These are phyloP conservation scores for Phialophora macrospora DNA, from an alignment of 2,329 filamentous ascomycete species.

Conservation along the genomic window DNA sequence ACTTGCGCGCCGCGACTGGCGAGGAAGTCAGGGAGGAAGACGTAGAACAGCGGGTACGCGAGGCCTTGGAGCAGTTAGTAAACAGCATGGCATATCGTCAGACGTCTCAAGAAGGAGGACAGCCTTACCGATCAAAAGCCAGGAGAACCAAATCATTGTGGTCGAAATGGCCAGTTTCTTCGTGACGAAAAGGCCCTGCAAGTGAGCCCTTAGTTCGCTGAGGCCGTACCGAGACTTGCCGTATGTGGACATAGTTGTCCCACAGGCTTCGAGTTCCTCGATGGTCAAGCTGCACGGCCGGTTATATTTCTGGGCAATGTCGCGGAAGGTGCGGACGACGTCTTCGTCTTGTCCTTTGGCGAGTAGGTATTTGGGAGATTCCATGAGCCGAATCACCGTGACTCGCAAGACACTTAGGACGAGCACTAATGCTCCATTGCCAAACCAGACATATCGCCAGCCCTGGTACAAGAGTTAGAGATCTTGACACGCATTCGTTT, in stretches of 20 bases:
- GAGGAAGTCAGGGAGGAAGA: conserved; percentile 60
- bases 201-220: conserved; percentile 53
- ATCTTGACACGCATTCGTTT: neutral
- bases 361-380: conserved; percentile 78
- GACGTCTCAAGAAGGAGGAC: neutral
- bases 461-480: conserved; percentile 52
- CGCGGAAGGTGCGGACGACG: conserved; percentile 67
- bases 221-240: conserved; percentile 45
- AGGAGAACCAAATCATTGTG: conserved; percentile 69
- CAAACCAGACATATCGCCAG: conserved; percentile 74
- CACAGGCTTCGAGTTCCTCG: conserved; percentile 55
- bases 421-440: conserved; percentile 71
- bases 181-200: conserved; percentile 71
- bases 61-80: conserved; percentile 6
- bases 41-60: conserved; percentile 74
- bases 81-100: neutral
- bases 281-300: conserved; percentile 58
- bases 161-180: conserved; percentile 58
- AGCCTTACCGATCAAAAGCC: conserved; percentile 66
- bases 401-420: conserved; percentile 73
- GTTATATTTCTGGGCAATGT: conserved; percentile 60
- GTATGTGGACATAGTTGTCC: conserved; percentile 38
- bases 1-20: conserved; percentile 69
- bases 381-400: conserved; percentile 70
- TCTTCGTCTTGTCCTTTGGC: conserved; percentile 73